A percentile compares a stretch with the other conserved stretches of the same genome.
These are phyloP conservation scores for Taphrina betulina DNA, from an alignment of 1,139 yeast genomes.

Conservation along the genomic window DNA sequence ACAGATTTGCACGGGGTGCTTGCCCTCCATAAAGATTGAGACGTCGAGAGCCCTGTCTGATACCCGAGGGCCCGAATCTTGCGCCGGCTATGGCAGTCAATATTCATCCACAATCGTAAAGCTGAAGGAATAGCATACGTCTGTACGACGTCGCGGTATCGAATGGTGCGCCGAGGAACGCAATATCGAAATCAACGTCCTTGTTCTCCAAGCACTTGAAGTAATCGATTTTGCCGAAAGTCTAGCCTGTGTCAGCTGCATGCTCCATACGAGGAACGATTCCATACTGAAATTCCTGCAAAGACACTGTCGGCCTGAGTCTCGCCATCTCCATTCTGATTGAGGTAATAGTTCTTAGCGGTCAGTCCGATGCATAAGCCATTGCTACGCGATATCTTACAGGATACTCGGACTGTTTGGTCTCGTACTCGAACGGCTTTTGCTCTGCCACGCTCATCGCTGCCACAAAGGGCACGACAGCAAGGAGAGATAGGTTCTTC, in stretches of 20 bases:
- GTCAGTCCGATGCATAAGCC: too few species aligned
- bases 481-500: too few species aligned
- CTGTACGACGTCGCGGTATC: slow-evolving; percentile 74
- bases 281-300: slow-evolving; percentile 52
- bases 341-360: too few species aligned
- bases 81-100: slow-evolving; percentile 51
- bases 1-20: too few species aligned
- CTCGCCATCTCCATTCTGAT: slow-evolving; percentile 30
- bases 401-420: too few species aligned
- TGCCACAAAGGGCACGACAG: too few species aligned
- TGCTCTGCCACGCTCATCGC: too few species aligned
- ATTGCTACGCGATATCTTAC: too few species aligned
- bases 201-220: slow-evolving; percentile 57
- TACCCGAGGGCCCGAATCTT: slow-evolving; percentile 75
- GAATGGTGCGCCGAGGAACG: slow-evolving; percentile 71
- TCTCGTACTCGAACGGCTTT: too few species aligned
- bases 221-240: slow-evolving; percentile 70
- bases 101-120: not conserved
- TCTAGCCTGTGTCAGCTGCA: slow-evolving; percentile 38
- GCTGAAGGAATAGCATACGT: slow-evolving; percentile 37
- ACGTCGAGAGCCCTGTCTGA: slow-evolving; percentile 70
- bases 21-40: too few species aligned
- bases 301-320: slow-evolving; percentile 38
- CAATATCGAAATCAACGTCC: slow-evolving; percentile 58
- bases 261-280: not conserved